Base-by-base conservation (phyloP, 2,329 filamentous ascomycete species). In the Ophiobolus disseminans region DNA sequence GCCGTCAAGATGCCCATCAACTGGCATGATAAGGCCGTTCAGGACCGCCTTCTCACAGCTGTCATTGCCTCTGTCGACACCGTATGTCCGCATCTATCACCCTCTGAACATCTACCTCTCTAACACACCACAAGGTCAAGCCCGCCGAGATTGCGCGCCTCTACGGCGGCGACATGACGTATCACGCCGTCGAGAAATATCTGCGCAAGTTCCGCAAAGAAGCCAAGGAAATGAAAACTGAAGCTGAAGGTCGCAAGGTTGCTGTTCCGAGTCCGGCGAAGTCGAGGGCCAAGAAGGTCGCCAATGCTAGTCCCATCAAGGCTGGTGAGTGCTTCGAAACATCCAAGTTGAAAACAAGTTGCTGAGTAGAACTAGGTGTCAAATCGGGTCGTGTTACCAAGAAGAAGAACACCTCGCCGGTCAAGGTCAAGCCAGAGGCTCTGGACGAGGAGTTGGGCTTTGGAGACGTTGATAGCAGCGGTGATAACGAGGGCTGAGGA, bases 171-270 rank as follows among this genome's bases (percentile, higher is more conserved):
- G 75, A 73, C 0, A 76, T 77, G 1, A 80, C 76, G 0, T 80
- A 79, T 63, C 70, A 80, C 50, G 67, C 78, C 0, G 73, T 82
- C 19, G 75, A 82, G 50, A 71, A 72, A 34, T 73, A 72, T 2
- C 74, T 82, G 26, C 75, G 77, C 34, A 72, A 69, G 36, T 75
- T 74, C 50, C 80, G 78, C 38, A 73, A 74, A 38, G 39, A 66
- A 1, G 77, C 78, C 0, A 61, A 66, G 0, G 52, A 55, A 0
- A 65, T 80, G 11, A 57, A 55, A 22, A 47, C 30, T 0, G 58
- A 62, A 5, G 62, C 59, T 2, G 34, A 16, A 0, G 54, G 30
- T 2, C 40, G 45, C 30, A 14, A 39, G 1, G 44, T 13, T 14
- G 36, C 56, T 1, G 47, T 42, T 4, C 11, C 39, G 17, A 49